phyloP scores from a whole-genome alignment of 2,329 filamentous ascomycete genomes.

The Fusarium subtropicale region DNA sequence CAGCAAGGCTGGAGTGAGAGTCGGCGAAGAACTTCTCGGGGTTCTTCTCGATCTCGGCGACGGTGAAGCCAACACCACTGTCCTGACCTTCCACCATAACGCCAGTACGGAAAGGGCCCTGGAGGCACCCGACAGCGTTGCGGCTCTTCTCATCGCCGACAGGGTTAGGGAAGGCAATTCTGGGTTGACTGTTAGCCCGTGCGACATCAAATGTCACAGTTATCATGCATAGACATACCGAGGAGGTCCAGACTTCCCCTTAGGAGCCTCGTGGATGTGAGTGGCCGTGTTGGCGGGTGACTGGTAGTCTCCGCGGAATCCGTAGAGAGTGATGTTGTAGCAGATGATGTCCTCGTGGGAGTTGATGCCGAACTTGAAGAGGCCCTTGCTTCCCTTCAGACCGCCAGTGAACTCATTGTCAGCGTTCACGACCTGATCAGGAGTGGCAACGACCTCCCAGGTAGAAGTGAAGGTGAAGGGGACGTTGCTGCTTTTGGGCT shows the following conservation, averaged over 20 bases:
- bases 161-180: conserved; percentile 63
- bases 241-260: conserved; percentile 62
- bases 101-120: conserved; percentile 53
- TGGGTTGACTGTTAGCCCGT: conserved; percentile 25
- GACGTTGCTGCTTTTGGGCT: conserved; percentile 24
- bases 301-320: conserved; percentile 62
- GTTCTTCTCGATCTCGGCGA: conserved; percentile 63
- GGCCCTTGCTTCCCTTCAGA: conserved; percentile 57
- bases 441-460: conserved; percentile 60
- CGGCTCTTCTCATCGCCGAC: conserved; percentile 51
- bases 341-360: conserved; percentile 56
- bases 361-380: conserved; percentile 67
- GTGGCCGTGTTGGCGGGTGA: conserved; percentile 65
- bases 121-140: conserved; percentile 56
- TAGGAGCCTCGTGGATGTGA: conserved; percentile 64
- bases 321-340: conserved; percentile 63
- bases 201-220: neutral
- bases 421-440: conserved; percentile 61
- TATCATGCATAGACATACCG: conserved; percentile 47
- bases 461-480: conserved; percentile 61
- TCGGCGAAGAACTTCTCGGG: conserved; percentile 65
- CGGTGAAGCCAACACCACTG: conserved; percentile 58
- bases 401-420: conserved; percentile 55
- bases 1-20: conserved; percentile 61
- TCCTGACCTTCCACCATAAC: conserved; percentile 48